phyloP scores from a whole-genome alignment of 768 basidiomycete genomes.

The Mycena polygramma region DNA sequence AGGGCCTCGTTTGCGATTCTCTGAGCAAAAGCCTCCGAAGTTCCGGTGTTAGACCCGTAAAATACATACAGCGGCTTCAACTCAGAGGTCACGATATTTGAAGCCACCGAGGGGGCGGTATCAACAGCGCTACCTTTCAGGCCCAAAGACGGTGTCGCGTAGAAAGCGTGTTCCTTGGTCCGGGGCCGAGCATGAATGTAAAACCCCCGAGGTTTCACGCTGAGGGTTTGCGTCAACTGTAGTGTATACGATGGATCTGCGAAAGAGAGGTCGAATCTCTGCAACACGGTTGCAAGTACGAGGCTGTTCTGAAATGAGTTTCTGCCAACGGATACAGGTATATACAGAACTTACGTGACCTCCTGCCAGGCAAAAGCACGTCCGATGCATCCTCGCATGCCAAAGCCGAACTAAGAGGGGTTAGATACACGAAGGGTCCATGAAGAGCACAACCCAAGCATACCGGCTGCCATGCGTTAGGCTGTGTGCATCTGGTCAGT shows the following conservation, averaged over 20 bases:
- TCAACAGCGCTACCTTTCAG: not conserved
- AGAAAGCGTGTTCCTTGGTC: slow-evolving; percentile 34
- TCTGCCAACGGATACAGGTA: not conserved
- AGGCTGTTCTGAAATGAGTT: slow-evolving; percentile 34
- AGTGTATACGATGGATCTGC: slow-evolving; percentile 59
- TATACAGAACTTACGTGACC: slow-evolving; percentile 39
- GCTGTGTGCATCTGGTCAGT: slow-evolving; percentile 38
- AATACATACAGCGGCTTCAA: slow-evolving; percentile 47
- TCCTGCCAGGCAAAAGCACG: slow-evolving; percentile 65
- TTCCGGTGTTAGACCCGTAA: slow-evolving; percentile 57
- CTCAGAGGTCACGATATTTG: not conserved
- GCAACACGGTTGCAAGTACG: slow-evolving; percentile 55
- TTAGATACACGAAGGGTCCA: slow-evolving; percentile 27
- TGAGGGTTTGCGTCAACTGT: slow-evolving; percentile 58
- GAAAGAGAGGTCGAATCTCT: slow-evolving; percentile 59
- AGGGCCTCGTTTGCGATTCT: not conserved
- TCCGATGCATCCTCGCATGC: slow-evolving; percentile 48
- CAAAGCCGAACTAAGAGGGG: slow-evolving; percentile 40
- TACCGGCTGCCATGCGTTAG: slow-evolving; percentile 58
- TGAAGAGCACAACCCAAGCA: slow-evolving; percentile 17
- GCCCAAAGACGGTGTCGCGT: slow-evolving; percentile 21
- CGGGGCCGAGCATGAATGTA: slow-evolving; percentile 55
- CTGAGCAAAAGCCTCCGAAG: slow-evolving; percentile 57
- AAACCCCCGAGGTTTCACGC: slow-evolving; percentile 61
- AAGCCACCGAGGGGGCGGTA: too few relatives aligned